A percentile compares a stretch with the other conserved stretches of the same genome.
These are phyloP conservation scores for Morella rubra DNA, from an alignment of 306 rosid species.

Conservation along the genomic window DNA sequence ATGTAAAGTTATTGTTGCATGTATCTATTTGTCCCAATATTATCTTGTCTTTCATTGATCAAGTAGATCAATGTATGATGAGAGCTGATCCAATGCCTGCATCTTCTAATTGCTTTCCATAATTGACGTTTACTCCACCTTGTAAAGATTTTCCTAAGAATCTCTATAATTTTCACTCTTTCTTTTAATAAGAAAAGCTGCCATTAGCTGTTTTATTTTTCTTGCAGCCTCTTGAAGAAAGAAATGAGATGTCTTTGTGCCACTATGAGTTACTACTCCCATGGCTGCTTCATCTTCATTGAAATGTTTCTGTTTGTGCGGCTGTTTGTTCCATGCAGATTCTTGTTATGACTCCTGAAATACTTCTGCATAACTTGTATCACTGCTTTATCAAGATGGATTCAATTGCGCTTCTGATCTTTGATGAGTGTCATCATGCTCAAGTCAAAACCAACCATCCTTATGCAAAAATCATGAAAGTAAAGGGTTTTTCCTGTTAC, in stretches of 20 bases:
- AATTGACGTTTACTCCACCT: conserved; percentile 1
- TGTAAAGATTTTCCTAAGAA: neutral
- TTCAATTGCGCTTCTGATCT: conserved; percentile 73
- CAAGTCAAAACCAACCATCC: conserved; percentile 85
- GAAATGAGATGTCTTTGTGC: neutral
- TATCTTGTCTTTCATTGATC: neutral
- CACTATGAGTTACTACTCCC: neutral
- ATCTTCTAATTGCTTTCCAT: neutral
- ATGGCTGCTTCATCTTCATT: conserved; percentile 17
- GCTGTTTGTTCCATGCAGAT: conserved; percentile 54
- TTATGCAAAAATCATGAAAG: conserved; percentile 89
- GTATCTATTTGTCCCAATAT: neutral
- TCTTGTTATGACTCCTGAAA: conserved; percentile 90
- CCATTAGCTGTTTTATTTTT: neutral
- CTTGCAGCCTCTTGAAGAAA: neutral
- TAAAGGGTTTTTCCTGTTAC: conserved; percentile 36
- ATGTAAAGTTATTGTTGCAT: neutral
- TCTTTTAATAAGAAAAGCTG: neutral
- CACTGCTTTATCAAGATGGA: conserved; percentile 89
- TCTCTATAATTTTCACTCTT: neutral
- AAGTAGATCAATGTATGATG: conserved; percentile 6
- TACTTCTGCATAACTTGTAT: conserved; percentile 54
- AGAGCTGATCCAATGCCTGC: conserved; percentile 1
- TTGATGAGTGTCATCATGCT: conserved; percentile 98
- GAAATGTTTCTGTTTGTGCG: conserved; percentile 13